phyloP scores from a whole-genome alignment of 495 filamentous ascomycete genomes.

The Hyaloscypha finlandica region DNA sequence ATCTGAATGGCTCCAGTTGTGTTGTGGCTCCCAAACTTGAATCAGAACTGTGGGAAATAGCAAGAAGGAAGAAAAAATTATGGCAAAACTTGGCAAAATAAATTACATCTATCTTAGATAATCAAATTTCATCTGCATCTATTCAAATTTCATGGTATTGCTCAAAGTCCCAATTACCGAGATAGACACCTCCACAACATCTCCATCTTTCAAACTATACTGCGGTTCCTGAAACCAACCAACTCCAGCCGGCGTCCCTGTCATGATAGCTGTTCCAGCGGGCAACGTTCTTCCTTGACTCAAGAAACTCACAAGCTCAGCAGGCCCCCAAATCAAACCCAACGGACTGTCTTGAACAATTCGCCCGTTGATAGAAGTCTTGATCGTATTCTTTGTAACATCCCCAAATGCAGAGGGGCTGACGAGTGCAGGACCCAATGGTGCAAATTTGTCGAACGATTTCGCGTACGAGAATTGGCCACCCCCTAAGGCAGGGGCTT shows the following conservation, averaged over 20 bases:
- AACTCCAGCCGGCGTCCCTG: conserved; percentile 1
- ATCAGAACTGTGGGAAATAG: no score
- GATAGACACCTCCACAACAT: not conserved
- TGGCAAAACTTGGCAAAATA: no score
- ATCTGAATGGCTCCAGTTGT: no score
- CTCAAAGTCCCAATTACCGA: not conserved
- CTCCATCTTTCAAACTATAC: not conserved
- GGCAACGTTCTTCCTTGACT: conserved; percentile 1
- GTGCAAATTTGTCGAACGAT: conserved; percentile 48
- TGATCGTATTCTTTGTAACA: conserved; percentile 1
- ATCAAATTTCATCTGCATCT: not conserved
- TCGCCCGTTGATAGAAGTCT: conserved; percentile 2
- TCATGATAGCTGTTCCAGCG: not conserved
- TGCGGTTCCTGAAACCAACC: conserved; percentile 3
- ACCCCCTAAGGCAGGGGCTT: conserved; percentile 32
- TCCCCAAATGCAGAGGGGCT: conserved; percentile 29
- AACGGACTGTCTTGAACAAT: conserved; percentile 10
- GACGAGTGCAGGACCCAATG: conserved; percentile 45
- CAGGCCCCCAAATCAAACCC: conserved; percentile 4
- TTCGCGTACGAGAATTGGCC: conserved; percentile 23
- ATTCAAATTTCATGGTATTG: not conserved
- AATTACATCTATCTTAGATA: not conserved
- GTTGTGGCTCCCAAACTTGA: no score
- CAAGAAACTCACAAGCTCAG: conserved; percentile 9
- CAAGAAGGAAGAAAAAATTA: no score